phyloP scores from a whole-genome alignment of 2,329 filamentous ascomycete species.

The Beauveria sp. region DNA sequence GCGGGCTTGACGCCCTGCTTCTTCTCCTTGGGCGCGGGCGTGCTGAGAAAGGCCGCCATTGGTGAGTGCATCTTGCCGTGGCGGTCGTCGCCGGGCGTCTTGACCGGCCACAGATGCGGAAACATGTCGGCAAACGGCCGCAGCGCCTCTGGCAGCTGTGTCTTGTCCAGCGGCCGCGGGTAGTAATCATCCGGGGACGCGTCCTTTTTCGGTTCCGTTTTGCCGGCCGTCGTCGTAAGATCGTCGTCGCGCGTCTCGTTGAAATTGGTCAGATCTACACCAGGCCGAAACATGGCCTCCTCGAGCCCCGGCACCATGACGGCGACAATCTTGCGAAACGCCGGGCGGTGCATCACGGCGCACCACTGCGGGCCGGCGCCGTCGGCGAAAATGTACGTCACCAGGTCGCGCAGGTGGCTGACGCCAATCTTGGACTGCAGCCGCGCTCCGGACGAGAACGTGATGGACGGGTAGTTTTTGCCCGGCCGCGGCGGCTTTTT shows the following conservation, averaged over 20 bases:
- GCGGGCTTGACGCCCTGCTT: constrained; percentile 50
- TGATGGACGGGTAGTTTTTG: constrained; percentile 52
- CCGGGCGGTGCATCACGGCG: constrained; percentile 51
- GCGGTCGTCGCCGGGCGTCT: constrained; percentile 77
- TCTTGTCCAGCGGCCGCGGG: constrained; percentile 44
- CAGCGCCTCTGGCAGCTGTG: constrained; percentile 45
- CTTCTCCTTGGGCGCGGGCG: constrained; percentile 63
- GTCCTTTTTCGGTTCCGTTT: constrained; percentile 5
- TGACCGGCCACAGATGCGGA: constrained; percentile 80
- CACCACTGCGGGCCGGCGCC: constrained; percentile 59
- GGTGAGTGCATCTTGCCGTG: constrained; percentile 79
- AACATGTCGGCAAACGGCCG: constrained; percentile 75
- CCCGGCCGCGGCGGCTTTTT: constrained; percentile 54
- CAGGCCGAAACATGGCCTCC: constrained; percentile 74
- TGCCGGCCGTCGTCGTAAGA: constrained; percentile 18
- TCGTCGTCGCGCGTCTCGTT: constrained; percentile 26
- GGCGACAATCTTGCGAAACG: constrained; percentile 72
- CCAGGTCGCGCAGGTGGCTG: constrained; percentile 53
- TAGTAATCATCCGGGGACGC: constrained; percentile 53
- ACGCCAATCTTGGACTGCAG: constrained; percentile 56
- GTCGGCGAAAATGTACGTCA: constrained; percentile 61
- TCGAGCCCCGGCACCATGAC: constrained; percentile 91
- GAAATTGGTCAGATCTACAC: constrained; percentile 42
- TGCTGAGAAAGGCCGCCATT: constrained; percentile 72
- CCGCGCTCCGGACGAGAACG: constrained; percentile 49